Evolutionary conservation across 805 yeast genomes (phyloP), one percentile per base, ranked within the genome.

Genomic region (Candida qinlingensis): DNA sequence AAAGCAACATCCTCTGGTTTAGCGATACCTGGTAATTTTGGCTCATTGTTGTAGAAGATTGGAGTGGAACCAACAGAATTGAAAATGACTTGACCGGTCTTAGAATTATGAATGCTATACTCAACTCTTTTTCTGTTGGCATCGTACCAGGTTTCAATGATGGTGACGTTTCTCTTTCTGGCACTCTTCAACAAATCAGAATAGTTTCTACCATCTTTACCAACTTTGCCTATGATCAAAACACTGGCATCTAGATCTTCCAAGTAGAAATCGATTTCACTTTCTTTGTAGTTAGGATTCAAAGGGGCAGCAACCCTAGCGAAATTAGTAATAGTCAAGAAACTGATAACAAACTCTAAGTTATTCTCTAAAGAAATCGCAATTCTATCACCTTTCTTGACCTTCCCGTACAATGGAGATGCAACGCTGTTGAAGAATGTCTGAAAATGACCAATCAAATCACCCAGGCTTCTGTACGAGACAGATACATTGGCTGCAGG

Each of bases 231-330:
- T 8, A 83, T 85, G 50, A 83, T 65, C 30, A 84, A 71, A 28
- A 81, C 79, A 45, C 71, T 70, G 7, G 87, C 74, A 55, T 76
- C 67, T 54, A 84, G 65, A 58, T 84, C 90, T 39, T 72, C 76
- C 42, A 85, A 66, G 60, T 83, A 83, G 62, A 82, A 81, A 57
- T 79, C 81, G 60, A 81, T 79, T 64, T 84, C 91, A 34, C 65
- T 55, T 55, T 77, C 75, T 57, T 76, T 81, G 62, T 81, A 83
- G 46, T 73, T 73, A 12, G 87, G 77, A 57, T 84, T 85, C 60
- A 84, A 68, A 11, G 91, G 91, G 2, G 88, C 86, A 25, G 85
- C 85, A 41, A 83, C 70, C 54, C 76, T 70, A 1, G 80, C 76
- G 30, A 78, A 72, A 53, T 76, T 73, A 2, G 87, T 77, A 28